A percentile compares a stretch with the other conserved stretches of the same genome.
These are phyloP conservation scores for Capsicum chinense DNA, from an alignment of 257 asterid genomes.

Conservation along the genomic window DNA sequence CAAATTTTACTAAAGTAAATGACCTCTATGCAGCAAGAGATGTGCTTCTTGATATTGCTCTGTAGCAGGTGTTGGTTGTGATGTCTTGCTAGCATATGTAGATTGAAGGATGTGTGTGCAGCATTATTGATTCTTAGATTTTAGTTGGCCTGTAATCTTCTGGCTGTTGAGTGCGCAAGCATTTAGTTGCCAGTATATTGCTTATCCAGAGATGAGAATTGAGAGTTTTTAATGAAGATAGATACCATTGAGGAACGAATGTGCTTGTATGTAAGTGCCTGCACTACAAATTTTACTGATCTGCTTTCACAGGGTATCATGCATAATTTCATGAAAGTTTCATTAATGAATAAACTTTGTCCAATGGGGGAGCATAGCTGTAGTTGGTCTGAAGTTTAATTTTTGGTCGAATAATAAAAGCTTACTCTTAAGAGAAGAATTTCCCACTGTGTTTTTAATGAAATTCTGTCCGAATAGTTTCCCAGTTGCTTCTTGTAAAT, in stretches of 20 bases:
- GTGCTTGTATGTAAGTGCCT: slow-evolving; percentile 28
- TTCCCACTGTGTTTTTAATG: not conserved
- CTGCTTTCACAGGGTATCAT: not conserved
- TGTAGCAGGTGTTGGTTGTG: slow-evolving; percentile 37
- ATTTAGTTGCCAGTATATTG: slow-evolving; percentile 9
- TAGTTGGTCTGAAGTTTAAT: not conserved
- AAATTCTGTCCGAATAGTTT: not conserved
- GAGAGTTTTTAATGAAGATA: slow-evolving; percentile 25
- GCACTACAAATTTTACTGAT: not conserved
- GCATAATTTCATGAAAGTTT: not conserved
- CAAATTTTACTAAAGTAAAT: slow-evolving; percentile 54
- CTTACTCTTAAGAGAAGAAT: not conserved
- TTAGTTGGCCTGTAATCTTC: slow-evolving; percentile 11
- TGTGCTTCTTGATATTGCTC: slow-evolving; percentile 77
- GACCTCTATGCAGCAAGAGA: slow-evolving; percentile 70
- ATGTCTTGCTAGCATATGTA: not conserved
- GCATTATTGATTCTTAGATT: slow-evolving; percentile 21
- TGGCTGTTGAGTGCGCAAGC: slow-evolving; percentile 10
- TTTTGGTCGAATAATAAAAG: not conserved
- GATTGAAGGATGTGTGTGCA: slow-evolving; percentile 4
- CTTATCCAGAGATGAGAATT: slow-evolving; percentile 9
- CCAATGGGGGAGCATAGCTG: not conserved
- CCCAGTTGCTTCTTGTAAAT: not conserved
- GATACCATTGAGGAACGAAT: not conserved
- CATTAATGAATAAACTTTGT: not conserved